Base-by-base conservation (phyloP, 129 eudicot species). In the Artemisia argyi region DNA sequence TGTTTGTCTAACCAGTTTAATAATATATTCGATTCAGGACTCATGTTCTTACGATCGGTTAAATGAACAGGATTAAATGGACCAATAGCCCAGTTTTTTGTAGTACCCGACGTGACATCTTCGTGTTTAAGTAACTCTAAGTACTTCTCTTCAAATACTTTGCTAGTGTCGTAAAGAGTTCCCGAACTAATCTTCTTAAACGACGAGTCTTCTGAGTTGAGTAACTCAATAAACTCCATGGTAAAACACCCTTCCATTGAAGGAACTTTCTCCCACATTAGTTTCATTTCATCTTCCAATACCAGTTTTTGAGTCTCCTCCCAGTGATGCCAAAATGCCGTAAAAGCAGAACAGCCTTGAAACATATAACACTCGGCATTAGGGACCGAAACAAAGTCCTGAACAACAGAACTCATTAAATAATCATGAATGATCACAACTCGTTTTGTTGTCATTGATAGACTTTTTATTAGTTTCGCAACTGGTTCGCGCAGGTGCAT, bases 391-490 rank as follows among this genome's bases (percentile, higher is more conserved):
- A 15, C 67, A 47, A 61, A 80, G 57, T 80, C 83, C 46, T 80
- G 83, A 16, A 80, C 51, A 11, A 80, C 75, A 20, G 83, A 80
- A 50, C 76, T 80, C 83, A 80, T 80, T 60, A 80, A 16, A 66
- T 75, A 80, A 62, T 80, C 83, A 55, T 80, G 76, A 26, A 80
- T 3, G 35, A 80, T 68, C 12, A 68, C 83, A 7, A 80, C 10
- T 19, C 83, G 71, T 17, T 61, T 61, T 5, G 49, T 24, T 30
- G 65, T 80, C 19, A 22, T 2, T 3, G 83, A 74, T 35, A 80
- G 80, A 7, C 55, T 13, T 4, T 62, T 44, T 19, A 80, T 2
- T 0, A 80, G 72, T 46, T 80, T 18, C 0, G 18, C 0, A 14
- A 80, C 22, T 0, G 22, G 22, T 20, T 20, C 22, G 22, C 22